These are phyloP conservation scores for Backusella macrospora DNA, from an alignment of 192 early-diverging fungal species.

Conservation along the genomic window DNA sequence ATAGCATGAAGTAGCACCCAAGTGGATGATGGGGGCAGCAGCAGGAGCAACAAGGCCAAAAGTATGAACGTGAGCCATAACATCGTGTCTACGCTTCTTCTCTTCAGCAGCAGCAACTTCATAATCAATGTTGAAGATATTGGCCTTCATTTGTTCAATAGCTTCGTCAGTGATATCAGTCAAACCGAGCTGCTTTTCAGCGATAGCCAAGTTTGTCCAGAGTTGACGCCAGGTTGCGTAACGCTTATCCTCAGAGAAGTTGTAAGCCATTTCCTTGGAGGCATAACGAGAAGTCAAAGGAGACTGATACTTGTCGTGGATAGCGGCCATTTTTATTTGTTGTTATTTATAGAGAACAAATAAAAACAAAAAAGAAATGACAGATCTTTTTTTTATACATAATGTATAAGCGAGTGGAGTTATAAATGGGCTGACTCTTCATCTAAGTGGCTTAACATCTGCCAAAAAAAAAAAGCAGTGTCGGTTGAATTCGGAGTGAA, in stretches of 20 bases:
- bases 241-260: slow-evolving; percentile 96
- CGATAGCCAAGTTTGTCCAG: slow-evolving; percentile 91
- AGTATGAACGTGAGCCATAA: slow-evolving; percentile 99
- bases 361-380: background rate
- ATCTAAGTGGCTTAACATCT: slow-evolving; percentile 1
- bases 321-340: slow-evolving; percentile 12
- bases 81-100: slow-evolving; percentile 93
- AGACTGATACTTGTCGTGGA: slow-evolving; percentile 86
- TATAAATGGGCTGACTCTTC: slow-evolving; percentile 13
- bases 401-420: background rate
- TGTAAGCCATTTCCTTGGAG: slow-evolving; percentile 93
- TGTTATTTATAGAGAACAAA: background rate
- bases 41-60: slow-evolving; percentile 83
- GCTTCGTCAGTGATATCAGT: slow-evolving; percentile 85
- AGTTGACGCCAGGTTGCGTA: slow-evolving; percentile 95
- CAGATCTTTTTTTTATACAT: slow-evolving; percentile 5
- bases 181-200: slow-evolving; percentile 91
- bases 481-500: slow-evolving; percentile 9
- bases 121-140: slow-evolving; percentile 91
- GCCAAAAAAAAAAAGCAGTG: background rate
- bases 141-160: slow-evolving; percentile 86
- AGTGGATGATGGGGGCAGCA: slow-evolving; percentile 95
- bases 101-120: slow-evolving; percentile 87
- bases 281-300: slow-evolving; percentile 98
- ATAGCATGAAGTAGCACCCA: slow-evolving; percentile 98